Evolutionary conservation across 495 filamentous ascomycete species (phyloP), one percentile per base, ranked within the genome.

Genomic region (Aspergillus kassunensis): DNA sequence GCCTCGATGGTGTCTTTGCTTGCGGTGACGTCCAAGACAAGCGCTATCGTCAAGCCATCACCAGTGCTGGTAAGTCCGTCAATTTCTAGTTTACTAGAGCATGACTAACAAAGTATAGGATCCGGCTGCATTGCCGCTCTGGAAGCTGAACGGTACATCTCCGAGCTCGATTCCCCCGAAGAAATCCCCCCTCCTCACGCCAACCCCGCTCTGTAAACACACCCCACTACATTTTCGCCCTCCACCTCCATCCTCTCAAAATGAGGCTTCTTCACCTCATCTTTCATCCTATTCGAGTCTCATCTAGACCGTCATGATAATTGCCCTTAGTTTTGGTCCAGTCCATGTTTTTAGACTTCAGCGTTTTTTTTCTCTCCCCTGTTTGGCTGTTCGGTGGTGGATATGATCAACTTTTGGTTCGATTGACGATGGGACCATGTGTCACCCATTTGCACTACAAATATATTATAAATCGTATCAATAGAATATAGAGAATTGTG

Each of bases 21-120:
- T 92, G 91, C 37, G 93, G 93, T 44, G 93, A 99, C 64, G 93
- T 99, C 16, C 95, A 97, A 75, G 95, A 99, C 66, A 97, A 97
- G 82, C 84, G 87, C 61, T 99, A 99, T 70, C 81, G 95, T 65
- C 93, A 98, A 75, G 93, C 93, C 49, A 91, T 98, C 61, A 98
- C 93, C 44, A 96, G 90, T 77, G 93, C 93, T 62, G 92, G 92
- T 91, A 83, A 59, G 86, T 80, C 39, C 18, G 30, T 30, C 13
- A 20, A 13, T 21, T 6, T 6, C 31, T 33, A 18, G 29, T 20
- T n/a, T 21, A 35, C 33, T 18, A 51, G 31, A 37, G 37, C 20
- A 27, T 55, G 52, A 34, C 59, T 53, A 49, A 61, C 56, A 47
- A 36, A 48, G 24, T 42, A 40, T 41, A 95, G 91, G 91, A 19